These are phyloP conservation scores for Colletotrichum sp. DNA, from an alignment of 2,329 filamentous ascomycete genomes.

Conservation along the genomic window DNA sequence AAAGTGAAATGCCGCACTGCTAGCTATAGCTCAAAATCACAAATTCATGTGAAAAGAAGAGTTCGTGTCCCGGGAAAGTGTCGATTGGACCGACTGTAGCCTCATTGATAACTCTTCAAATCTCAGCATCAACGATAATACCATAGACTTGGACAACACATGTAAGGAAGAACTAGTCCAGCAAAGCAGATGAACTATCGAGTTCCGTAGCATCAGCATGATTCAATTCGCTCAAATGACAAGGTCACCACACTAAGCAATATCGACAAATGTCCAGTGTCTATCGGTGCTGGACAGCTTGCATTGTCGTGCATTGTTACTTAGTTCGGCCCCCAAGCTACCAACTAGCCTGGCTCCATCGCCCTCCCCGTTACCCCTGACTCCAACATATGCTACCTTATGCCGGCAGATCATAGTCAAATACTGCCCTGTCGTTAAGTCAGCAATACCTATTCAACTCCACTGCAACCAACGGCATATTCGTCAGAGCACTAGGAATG, in stretches of 20 bases:
- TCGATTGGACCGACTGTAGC: background rate
- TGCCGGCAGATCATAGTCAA: background rate
- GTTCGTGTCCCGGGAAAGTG: background rate
- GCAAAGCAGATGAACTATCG: background rate
- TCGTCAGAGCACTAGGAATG: background rate
- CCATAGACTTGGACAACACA: background rate
- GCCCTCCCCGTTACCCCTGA: background rate
- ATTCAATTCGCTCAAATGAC: background rate
- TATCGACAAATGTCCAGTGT: background rate
- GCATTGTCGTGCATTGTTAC: background rate
- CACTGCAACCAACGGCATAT: background rate
- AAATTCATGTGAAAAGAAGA: fast-evolving
- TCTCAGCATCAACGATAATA: background rate
- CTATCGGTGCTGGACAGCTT: background rate
- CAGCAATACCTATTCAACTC: background rate
- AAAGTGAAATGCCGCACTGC: background rate
- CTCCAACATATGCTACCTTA: background rate
- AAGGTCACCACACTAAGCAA: background rate
- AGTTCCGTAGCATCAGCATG: background rate
- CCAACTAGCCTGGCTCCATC: background rate
- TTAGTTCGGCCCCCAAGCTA: background rate
- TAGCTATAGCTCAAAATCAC: background rate
- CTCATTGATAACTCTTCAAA: background rate
- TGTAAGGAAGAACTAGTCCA: background rate
- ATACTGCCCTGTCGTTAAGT: background rate